These are phyloP conservation scores for Leishmania major DNA, from an alignment of 208 protist species.

Conservation along the genomic window DNA sequence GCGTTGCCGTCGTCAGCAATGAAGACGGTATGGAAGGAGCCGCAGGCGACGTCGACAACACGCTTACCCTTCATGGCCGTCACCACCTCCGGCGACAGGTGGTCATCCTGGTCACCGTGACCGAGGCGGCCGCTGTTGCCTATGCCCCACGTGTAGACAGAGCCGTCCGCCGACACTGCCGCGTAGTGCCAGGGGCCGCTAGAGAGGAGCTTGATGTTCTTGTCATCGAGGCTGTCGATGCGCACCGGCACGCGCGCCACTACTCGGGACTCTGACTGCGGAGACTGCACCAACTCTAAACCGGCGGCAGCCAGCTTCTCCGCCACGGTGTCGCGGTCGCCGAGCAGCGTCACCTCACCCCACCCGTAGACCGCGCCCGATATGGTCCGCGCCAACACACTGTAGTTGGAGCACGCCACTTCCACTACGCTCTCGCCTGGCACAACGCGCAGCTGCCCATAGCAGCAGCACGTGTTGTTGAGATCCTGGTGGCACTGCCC, in stretches of 20 bases:
- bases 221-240: constrained; percentile 36
- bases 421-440: constrained; percentile 58
- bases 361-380: constrained; percentile 72
- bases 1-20: constrained; percentile 56
- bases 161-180: constrained; percentile 45
- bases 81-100: constrained; percentile 42
- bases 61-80: constrained; percentile 29
- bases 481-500: constrained; percentile 65
- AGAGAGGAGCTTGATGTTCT: constrained; percentile 44
- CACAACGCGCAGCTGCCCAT: constrained; percentile 45
- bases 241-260: constrained; percentile 41
- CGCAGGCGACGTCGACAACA: constrained; percentile 73
- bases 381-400: constrained; percentile 62
- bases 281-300: constrained; percentile 15
- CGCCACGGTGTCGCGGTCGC: constrained; percentile 39
- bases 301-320: constrained; percentile 13
- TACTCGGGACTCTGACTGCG: constrained; percentile 27
- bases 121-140: constrained; percentile 81
- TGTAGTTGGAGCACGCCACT: constrained; percentile 67
- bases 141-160: constrained; percentile 80
- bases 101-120: constrained; percentile 66
- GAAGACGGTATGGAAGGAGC: constrained; percentile 83
- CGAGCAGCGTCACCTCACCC: constrained; percentile 67
- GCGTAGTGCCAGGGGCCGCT: constrained; percentile 85
- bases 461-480: constrained; percentile 53